phyloP scores from a whole-genome alignment of 2,329 filamentous ascomycete species.

The Hypoxylon sp. region DNA sequence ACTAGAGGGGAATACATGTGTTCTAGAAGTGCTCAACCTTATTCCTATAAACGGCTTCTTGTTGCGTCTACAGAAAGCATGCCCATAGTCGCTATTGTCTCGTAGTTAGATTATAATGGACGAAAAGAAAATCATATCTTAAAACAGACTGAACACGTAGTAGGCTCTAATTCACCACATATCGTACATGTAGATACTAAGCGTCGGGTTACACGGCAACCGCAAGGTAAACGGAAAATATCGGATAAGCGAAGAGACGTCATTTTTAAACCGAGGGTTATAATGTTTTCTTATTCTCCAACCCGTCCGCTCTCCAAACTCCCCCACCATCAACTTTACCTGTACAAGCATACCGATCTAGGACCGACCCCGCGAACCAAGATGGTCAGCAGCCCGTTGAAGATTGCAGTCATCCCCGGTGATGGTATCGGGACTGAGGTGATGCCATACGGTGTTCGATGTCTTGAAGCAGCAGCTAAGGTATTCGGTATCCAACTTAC shows the following conservation, averaged over 20 bases:
- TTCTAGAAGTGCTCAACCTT: background rate
- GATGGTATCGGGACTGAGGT: conserved; percentile 81
- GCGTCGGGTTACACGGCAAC: background rate
- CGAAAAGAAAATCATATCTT: conserved; percentile 3
- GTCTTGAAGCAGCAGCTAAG: conserved; percentile 67
- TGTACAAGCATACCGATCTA: background rate
- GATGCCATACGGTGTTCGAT: conserved; percentile 72
- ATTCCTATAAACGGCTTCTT: background rate
- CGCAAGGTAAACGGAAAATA: conserved; percentile 10
- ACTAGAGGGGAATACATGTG: background rate
- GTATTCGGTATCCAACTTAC: conserved; percentile 67
- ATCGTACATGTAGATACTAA: background rate
- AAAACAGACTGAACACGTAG: background rate
- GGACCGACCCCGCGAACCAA: conserved; percentile 19
- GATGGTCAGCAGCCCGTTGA: conserved; percentile 41
- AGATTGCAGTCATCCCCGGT: conserved; percentile 75
- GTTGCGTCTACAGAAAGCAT: background rate
- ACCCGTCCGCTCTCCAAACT: too few species aligned
- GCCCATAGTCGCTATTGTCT: background rate
- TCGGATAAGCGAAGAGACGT: conserved; percentile 19
- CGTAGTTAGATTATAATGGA: background rate
- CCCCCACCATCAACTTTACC: conserved; percentile 9
- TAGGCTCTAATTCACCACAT: background rate
- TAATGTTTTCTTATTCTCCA: conserved; percentile 6
- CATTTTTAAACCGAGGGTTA: conserved; percentile 11